These are phyloP conservation scores for Haplosporangium sp. DNA, from an alignment of 371 early-diverging fungal species.

Conservation along the genomic window DNA sequence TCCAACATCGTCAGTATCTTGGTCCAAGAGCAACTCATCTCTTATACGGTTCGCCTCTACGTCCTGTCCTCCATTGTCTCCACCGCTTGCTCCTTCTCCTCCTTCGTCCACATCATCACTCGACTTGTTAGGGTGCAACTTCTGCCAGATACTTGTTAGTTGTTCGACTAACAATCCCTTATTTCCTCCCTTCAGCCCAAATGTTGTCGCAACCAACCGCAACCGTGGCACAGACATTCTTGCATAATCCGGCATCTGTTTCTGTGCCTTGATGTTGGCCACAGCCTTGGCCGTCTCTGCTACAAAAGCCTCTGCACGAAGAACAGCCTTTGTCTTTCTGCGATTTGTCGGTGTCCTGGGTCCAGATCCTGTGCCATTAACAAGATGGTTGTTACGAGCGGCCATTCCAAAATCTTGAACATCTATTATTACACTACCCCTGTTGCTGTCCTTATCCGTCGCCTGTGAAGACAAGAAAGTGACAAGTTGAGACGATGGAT, in stretches of 20 bases:
- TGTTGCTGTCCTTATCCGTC: background rate
- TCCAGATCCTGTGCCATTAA: background rate
- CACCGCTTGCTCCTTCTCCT: background rate
- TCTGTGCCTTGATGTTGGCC: slow-evolving; percentile 15
- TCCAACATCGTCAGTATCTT: slow-evolving; percentile 6
- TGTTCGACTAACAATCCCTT: slow-evolving; percentile 27
- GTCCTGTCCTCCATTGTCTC: no score
- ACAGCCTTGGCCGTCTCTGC: slow-evolving; percentile 27
- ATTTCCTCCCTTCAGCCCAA: slow-evolving; percentile 29
- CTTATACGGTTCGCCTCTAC: no score
- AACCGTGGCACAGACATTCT: slow-evolving; percentile 32
- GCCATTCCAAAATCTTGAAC: background rate
- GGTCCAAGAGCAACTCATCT: background rate
- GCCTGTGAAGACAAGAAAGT: background rate
- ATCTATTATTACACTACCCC: background rate
- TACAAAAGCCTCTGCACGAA: slow-evolving; percentile 18
- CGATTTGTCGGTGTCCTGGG: slow-evolving; percentile 10
- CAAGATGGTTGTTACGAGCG: background rate
- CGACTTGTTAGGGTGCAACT: slow-evolving; percentile 2
- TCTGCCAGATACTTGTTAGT: slow-evolving; percentile 32
- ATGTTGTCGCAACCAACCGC: slow-evolving; percentile 24
- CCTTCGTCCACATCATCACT: background rate
- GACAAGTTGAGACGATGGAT: background rate
- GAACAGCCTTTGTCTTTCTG: background rate
- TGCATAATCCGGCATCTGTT: slow-evolving; percentile 19